Evolutionary conservation across 768 basidiomycete species (phyloP), one percentile per base, ranked within the genome.

Genomic region (Mycena sanguinolenta): DNA sequence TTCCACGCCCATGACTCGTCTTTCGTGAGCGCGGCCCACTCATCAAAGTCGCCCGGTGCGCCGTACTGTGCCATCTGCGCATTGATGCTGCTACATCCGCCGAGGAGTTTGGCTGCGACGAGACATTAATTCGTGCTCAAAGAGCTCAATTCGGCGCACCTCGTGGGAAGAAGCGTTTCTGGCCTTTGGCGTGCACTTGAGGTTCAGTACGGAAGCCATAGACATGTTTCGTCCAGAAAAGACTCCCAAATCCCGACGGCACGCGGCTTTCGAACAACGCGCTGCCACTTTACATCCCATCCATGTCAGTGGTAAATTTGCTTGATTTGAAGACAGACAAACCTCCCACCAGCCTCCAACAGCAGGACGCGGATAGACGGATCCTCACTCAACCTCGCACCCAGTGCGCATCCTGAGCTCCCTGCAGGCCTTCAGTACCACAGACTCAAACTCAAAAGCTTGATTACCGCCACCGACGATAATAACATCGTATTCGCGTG

Each of bases 21-120:
- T 88, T 17, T 82, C 81, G 32, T 88, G 85, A 4, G 77, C 75
- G 0, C 87, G 55, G 30, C 89, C 86, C 90, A 92, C 77, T 92
- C 87, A 71, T 92, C 88, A 63, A 88, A 92, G 74, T 93, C 92
- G 2, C 87, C 86, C 4, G 92, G 91, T 28, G 90, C 83, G 25
- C 90, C 39, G 39, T 39, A 39, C 14, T 38, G 36, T 38, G 36
- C 36, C 39, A 39, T 39, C 39, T 39, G 39, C 9, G 39, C 39
- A 14, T 39, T 39, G 39, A 39, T 38, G 36, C 36, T 38, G 36
- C 36, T 53, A 10, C n/a, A 30, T 19, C 10, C 36, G 52, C 53
- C 25, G 10, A 12, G 38, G 28, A 19, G 0, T 21, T 12, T 21
- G 32, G 32, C 32, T 34, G 32, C n/a, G n/a, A n/a, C n/a, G n/a